A percentile compares a stretch with the other conserved stretches of the same genome.
phyloP scores from a whole-genome alignment of 1,139 yeast species.

The Taphrina flavorubra region DNA sequence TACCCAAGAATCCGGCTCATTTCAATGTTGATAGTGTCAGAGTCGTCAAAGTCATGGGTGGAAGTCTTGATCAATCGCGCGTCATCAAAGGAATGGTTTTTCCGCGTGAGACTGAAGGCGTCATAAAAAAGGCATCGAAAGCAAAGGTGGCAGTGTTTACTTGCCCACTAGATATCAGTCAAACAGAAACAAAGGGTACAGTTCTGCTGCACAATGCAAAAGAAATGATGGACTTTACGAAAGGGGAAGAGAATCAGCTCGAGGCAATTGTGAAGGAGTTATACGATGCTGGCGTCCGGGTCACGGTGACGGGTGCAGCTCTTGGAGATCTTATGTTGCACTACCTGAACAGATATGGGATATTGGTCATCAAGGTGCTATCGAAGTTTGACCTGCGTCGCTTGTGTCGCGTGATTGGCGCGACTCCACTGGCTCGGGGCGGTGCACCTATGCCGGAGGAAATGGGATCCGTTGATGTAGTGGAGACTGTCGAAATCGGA shows the following conservation, averaged over 20 bases:
- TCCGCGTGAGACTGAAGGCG: slow-evolving; percentile 95
- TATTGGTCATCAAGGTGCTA: slow-evolving; percentile 85
- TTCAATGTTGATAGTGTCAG: slow-evolving; percentile 93
- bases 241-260: slow-evolving; percentile 94
- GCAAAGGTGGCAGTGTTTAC: slow-evolving; percentile 92
- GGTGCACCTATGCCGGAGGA: slow-evolving; percentile 98
- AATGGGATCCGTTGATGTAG: slow-evolving; percentile 83
- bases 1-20: slow-evolving; percentile 67
- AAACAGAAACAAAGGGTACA: slow-evolving; percentile 97
- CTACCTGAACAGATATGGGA: slow-evolving; percentile 83
- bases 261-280: slow-evolving; percentile 84
- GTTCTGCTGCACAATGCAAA: slow-evolving; percentile 92
- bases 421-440: slow-evolving; percentile 90
- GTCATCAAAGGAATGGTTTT: slow-evolving; percentile 98
- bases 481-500: slow-evolving; percentile 92
- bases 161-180: slow-evolving; percentile 90
- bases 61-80: slow-evolving; percentile 71
- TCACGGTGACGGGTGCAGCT: slow-evolving; percentile 89
- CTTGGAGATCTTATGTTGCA: slow-evolving; percentile 93
- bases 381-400: slow-evolving; percentile 94
- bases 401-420: slow-evolving; percentile 94
- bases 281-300: slow-evolving; percentile 80
- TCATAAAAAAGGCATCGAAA: slow-evolving; percentile 67
- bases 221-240: slow-evolving; percentile 94
- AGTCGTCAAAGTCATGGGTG: slow-evolving; percentile 96